Base-by-base conservation (phyloP, 2,329 filamentous ascomycete genomes). In the Teratosphaeria pseudoeucalypti region DNA sequence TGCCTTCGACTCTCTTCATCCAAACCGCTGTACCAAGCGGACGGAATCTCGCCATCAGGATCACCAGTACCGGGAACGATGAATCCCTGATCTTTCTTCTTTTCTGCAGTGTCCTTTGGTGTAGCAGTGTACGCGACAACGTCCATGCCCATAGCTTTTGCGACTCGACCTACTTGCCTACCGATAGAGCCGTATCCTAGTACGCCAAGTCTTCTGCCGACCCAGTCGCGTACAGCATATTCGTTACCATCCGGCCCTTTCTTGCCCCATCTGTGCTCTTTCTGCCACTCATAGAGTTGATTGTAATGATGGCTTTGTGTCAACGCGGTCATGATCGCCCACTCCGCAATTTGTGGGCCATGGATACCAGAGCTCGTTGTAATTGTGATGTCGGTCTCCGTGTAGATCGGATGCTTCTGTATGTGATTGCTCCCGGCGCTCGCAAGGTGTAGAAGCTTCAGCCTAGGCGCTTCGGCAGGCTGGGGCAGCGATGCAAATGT, bases 91-190 rank as follows among this genome's bases (percentile, higher is more conserved):
- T 92, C 88, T 32, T 73, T 76, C 53, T 81, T 81, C 1, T 84
- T 86, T 58, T 85, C 85, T 0, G 84, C 81, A 0, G 87, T 90
- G 9, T 77, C 71, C n/a, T 86, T 85, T 0, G 86, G 82, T 29
- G 82, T 83, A 0, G 88, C 84, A 0, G 88, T 92, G 75, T 88
- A 91, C 0, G 88, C 89, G 68, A 90, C 78, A 0, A 92, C 82
- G 32, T 84, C 78, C 81, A 89, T 86, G 19, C 88, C 89, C 80
- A 74, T 64, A 11, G 70, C 71, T 37, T 68, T 67, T 12, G 68
- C 72, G 16, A 73, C 68, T 14, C 70, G 58, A 12, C 68, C 72
- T 2, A 73, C 81, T 70, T 85, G 83, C 61, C 83, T 73, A 14
- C 83, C 83, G 62, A 86, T 85, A 66, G 79, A 82, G 6, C 83